Conservation (phyloP, 768 basidiomycete genomes). For the Termitomyces sp. region DNA sequence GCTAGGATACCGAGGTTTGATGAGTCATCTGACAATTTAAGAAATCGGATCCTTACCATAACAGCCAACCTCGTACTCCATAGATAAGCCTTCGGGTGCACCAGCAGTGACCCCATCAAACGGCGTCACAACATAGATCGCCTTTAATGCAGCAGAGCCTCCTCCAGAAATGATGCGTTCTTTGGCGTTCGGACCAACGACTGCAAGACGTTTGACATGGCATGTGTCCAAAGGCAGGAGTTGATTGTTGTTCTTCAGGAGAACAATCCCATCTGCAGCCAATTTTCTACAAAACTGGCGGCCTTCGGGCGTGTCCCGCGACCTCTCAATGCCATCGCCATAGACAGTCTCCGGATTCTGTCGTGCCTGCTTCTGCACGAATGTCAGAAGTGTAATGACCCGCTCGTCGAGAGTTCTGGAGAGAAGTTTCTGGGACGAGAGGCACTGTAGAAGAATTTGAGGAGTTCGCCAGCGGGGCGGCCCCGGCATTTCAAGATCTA, state of each 20-base stretch:
- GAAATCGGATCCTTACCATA: conserved; percentile 42
- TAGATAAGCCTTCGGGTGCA: conserved; percentile 45
- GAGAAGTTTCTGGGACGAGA: conserved; percentile 46
- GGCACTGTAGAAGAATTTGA: conserved; percentile 33
- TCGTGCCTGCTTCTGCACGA: conserved; percentile 55
- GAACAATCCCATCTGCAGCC: conserved; percentile 60
- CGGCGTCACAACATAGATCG: conserved; percentile 63
- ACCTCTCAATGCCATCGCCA: conserved; percentile 58
- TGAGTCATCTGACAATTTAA: background rate
- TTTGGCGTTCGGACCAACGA: conserved; percentile 70
- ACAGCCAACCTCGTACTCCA: conserved; percentile 61
- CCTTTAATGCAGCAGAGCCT: conserved; percentile 72
- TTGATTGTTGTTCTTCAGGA: conserved; percentile 57
- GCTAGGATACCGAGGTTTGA: conserved; percentile 31
- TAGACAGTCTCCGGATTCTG: conserved; percentile 58
- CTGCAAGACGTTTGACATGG: conserved; percentile 46
- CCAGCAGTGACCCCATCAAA: conserved; percentile 54
- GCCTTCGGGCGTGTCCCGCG: conserved; percentile 49
- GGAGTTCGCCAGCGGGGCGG: conserved; percentile 64
- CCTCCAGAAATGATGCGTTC: conserved; percentile 70
- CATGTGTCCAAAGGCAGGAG: conserved; percentile 50
- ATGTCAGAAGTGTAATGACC: conserved; percentile 46
- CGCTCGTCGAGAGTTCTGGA: conserved; percentile 45
- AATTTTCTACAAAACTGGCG: conserved; percentile 52
- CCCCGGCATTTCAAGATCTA: conserved; percentile 81